A percentile compares a stretch with the other conserved stretches of the same genome.
phyloP scores from a whole-genome alignment of 805 yeast genomes.

The Metschnikowia kunwiensis region DNA sequence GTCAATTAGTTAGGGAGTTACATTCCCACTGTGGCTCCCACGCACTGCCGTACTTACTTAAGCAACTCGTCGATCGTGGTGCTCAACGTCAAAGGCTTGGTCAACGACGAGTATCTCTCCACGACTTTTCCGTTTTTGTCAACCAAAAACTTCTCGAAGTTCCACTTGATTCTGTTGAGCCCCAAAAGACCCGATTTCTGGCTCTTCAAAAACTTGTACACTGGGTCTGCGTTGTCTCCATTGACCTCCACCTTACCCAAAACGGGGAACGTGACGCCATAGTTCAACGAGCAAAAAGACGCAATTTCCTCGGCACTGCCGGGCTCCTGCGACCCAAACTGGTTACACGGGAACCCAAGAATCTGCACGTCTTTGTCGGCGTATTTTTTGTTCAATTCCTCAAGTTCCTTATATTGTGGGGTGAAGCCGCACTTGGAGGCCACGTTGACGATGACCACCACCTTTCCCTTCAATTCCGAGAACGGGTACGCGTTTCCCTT shows the following conservation, averaged over 20 bases:
- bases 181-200: conserved; percentile 49
- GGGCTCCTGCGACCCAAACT: conserved; percentile 43
- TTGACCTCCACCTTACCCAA: conserved; percentile 86
- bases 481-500: conserved; percentile 60
- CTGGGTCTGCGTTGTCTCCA: conserved; percentile 77
- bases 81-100: conserved; percentile 34
- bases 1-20: too few species aligned
- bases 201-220: conserved; percentile 71
- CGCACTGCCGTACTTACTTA: too few species aligned
- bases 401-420: conserved; percentile 42
- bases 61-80: conserved; percentile 21
- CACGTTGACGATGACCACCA: conserved; percentile 78
- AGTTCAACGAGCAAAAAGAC: conserved; percentile 71
- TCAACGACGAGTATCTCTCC: conserved; percentile 65
- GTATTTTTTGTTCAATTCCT: conserved; percentile 41
- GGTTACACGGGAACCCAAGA: conserved; percentile 46
- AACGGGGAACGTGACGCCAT: conserved; percentile 89
- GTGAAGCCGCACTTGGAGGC: conserved; percentile 68
- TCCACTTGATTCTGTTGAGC: conserved; percentile 42
- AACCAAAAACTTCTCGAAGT: conserved; percentile 43
- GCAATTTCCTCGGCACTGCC: conserved; percentile 57
- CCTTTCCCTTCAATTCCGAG: conserved; percentile 66
- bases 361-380: conserved; percentile 35
- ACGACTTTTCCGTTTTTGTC: conserved; percentile 42
- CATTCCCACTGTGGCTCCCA: too few species aligned